Conservation (phyloP, 352 stramenopile genomes). For the Phytophthora ramorum region DNA sequence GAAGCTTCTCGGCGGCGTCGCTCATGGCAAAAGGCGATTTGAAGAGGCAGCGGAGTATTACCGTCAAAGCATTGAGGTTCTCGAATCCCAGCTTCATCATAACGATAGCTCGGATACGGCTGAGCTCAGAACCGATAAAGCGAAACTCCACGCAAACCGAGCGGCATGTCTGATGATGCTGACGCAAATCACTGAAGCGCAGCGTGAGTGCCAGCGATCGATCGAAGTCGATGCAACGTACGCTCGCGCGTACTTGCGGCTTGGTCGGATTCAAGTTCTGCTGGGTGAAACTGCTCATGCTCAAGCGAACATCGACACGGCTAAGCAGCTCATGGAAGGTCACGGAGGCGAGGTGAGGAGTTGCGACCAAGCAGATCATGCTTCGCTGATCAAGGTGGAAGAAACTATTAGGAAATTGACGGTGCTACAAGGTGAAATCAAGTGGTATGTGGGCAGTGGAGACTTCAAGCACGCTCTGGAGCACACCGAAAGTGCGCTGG, state of each 20-base stretch:
- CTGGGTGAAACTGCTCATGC: constrained; percentile 63
- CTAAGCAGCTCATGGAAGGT: constrained; percentile 49
- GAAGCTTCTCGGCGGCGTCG: constrained; percentile 62
- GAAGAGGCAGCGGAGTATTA: constrained; percentile 66
- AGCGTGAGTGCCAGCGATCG: constrained; percentile 68
- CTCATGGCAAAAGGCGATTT: constrained; percentile 53
- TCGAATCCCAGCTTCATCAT: constrained; percentile 50
- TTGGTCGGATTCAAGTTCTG: constrained; percentile 75
- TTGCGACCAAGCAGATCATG: constrained; percentile 47
- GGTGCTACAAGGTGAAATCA: constrained; percentile 58
- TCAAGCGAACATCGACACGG: constrained; percentile 55
- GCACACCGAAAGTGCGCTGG: constrained; percentile 58
- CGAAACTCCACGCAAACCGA: constrained; percentile 83
- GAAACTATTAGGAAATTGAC: constrained; percentile 55
- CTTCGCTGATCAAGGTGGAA: constrained; percentile 65
- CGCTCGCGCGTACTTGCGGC: constrained; percentile 73
- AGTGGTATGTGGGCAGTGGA: constrained; percentile 56
- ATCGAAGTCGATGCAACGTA: constrained; percentile 77
- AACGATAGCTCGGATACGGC: constrained; percentile 41
- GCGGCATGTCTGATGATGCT: constrained; percentile 85
- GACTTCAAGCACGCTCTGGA: constrained; percentile 57
- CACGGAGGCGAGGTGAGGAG: constrained; percentile 16
- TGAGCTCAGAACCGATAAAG: constrained; percentile 72
- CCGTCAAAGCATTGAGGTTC: constrained; percentile 55
- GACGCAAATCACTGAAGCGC: constrained; percentile 70